phyloP scores from a whole-genome alignment of 108 stramenopile species.

The Cyclotella baltica region DNA sequence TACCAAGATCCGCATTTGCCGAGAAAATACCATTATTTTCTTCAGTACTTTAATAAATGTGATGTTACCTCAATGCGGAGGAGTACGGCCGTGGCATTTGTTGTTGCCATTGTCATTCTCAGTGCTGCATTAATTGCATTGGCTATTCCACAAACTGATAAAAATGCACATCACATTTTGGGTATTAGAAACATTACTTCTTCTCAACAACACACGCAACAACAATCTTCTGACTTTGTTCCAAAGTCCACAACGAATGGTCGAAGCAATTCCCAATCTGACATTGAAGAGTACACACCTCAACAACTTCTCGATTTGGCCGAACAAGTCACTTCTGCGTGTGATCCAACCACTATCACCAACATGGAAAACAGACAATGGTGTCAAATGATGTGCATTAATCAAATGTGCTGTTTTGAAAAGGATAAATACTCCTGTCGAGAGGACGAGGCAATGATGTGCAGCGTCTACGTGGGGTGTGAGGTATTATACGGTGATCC shows the following conservation, averaged over 20 bases:
- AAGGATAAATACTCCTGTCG: neutral
- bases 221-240: too few species aligned
- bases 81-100: neutral
- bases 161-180: too few species aligned
- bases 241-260: neutral
- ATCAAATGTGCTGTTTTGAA: conserved; percentile 4
- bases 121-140: neutral
- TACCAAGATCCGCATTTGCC: too few species aligned
- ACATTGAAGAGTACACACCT: neutral
- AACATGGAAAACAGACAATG: neutral
- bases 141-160: neutral
- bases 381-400: neutral
- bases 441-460: neutral
- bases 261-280: neutral
- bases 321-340: neutral
- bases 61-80: neutral
- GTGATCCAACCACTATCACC: neutral
- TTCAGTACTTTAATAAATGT: neutral
- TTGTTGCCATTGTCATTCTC: neutral
- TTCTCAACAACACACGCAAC: neutral
- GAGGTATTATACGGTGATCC: neutral
- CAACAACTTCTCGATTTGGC: neutral
- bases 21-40: neutral
- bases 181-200: neutral
- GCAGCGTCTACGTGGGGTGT: conserved; percentile 2